Evolutionary conservation across 495 filamentous ascomycete species (phyloP).

Genomic region (Symbiotaphrina buchneri): DNA sequence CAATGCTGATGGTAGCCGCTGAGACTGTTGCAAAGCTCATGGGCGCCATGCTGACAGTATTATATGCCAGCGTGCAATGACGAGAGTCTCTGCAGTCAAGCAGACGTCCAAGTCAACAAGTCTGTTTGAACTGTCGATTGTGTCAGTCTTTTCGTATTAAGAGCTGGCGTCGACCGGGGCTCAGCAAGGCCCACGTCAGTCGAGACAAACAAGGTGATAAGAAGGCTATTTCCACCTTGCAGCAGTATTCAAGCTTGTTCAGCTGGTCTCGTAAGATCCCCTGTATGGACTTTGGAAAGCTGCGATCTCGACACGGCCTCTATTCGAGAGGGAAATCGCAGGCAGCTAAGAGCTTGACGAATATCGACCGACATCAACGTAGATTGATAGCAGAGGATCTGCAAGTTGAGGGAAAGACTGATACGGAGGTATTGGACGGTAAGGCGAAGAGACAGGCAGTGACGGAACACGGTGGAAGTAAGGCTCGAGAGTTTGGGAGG

Average conservation of each 20-base stretch:
- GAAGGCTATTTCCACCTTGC: too few relatives aligned
- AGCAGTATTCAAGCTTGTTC: constrained; percentile 6
- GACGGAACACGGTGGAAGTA: background rate
- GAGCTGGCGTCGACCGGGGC: too few relatives aligned
- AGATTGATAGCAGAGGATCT: too few relatives aligned
- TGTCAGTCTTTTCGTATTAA: too few relatives aligned
- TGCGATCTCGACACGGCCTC: constrained; percentile 50
- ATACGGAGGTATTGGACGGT: constrained; percentile 2
- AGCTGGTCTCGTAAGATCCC: constrained; percentile 24
- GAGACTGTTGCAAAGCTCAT: too few relatives aligned
- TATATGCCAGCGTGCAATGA: too few relatives aligned
- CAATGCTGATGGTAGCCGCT: background rate
- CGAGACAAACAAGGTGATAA: background rate
- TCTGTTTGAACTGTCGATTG: too few relatives aligned
- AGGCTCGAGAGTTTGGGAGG: background rate
- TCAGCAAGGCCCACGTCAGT: too few relatives aligned
- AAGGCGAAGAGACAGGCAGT: constrained; percentile 1
- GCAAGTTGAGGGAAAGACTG: constrained; percentile 6
- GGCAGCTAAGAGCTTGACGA: constrained; percentile 41
- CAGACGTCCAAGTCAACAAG: too few relatives aligned
- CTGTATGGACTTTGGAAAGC: constrained; percentile 48
- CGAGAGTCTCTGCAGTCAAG: too few relatives aligned
- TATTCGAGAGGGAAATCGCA: constrained; percentile 47
- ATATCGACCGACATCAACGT: constrained; percentile 62
- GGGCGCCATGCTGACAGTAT: too few relatives aligned